Conservation (phyloP, 257 asterid species). For the Solanum chmielewskii region DNA sequence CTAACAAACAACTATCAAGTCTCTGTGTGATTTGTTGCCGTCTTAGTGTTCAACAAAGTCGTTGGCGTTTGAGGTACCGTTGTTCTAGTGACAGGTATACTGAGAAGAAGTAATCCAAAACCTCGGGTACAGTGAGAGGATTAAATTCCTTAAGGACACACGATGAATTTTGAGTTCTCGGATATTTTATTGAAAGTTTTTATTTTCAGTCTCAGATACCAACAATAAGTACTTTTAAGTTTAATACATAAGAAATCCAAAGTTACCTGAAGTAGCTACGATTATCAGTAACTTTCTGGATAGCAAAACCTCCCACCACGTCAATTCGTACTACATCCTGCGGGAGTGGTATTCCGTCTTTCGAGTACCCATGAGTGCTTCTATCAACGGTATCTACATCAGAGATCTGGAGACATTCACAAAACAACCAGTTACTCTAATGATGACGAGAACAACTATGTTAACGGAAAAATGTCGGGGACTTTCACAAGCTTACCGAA, state of each 20-base stretch:
- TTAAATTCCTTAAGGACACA: not conserved
- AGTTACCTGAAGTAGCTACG: constrained; percentile 77
- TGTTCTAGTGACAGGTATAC: not conserved
- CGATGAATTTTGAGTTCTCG: not conserved
- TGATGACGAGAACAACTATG: not conserved
- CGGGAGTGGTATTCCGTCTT: constrained; percentile 58
- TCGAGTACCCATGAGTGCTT: constrained; percentile 63
- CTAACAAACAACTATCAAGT: not conserved
- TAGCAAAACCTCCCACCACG: constrained; percentile 75
- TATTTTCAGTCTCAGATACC: not conserved
- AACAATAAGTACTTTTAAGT: not conserved
- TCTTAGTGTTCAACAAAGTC: no score
- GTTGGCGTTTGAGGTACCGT: not conserved
- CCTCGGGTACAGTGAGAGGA: not conserved
- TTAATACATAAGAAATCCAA: not conserved
- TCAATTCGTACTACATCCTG: constrained; percentile 74
- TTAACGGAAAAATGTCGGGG: not conserved
- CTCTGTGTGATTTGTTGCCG: not conserved
- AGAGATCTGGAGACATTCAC: constrained; percentile 40
- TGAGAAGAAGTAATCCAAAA: not conserved
- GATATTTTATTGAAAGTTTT: not conserved
- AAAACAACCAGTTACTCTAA: not conserved
- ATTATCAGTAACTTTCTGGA: constrained; percentile 54
- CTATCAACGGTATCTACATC: constrained; percentile 46
- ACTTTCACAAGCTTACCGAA: constrained; percentile 38